Evolutionary conservation across 2,329 filamentous ascomycete species (phyloP).

Genomic region (Sporothrix brasiliensis): DNA sequence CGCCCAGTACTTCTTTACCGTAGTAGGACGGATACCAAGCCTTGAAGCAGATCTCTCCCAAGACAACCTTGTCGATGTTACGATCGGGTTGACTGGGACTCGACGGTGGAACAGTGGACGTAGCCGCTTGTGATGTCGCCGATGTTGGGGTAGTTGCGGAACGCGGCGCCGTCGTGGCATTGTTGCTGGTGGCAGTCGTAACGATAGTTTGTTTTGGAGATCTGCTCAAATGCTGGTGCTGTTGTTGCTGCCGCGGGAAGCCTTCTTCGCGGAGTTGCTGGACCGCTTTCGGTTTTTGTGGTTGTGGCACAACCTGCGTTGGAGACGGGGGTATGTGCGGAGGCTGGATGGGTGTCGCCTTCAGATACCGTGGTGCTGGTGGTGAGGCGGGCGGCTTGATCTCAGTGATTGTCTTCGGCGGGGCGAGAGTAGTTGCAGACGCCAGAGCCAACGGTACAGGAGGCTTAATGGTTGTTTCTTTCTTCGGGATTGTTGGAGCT

Average conservation of each 20-base stretch:
- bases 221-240: not conserved
- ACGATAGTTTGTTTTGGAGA: not conserved
- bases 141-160: conserved; percentile 48
- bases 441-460: not conserved
- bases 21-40: conserved; percentile 96
- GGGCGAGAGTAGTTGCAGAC: not conserved
- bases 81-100: conserved; percentile 58
- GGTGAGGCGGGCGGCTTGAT: conserved; percentile 27
- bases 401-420: conserved; percentile 30
- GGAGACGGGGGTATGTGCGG: conserved; percentile 1
- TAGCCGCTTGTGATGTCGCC: not conserved
- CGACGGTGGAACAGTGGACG: conserved; percentile 38
- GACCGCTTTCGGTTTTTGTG: conserved; percentile 39
- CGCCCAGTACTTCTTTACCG: conserved; percentile 67
- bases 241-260: not conserved
- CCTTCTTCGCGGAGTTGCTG: conserved; percentile 19
- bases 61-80: conserved; percentile 83
- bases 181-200: not conserved
- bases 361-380: not conserved
- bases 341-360: conserved; percentile 29
- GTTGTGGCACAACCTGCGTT: not conserved
- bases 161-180: not conserved
- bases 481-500: conserved; percentile 17
- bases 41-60: conserved; percentile 81
- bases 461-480: conserved; percentile 27